phyloP scores from a whole-genome alignment of 2,329 filamentous ascomycete genomes.

The Pseudomassariella vexata region DNA sequence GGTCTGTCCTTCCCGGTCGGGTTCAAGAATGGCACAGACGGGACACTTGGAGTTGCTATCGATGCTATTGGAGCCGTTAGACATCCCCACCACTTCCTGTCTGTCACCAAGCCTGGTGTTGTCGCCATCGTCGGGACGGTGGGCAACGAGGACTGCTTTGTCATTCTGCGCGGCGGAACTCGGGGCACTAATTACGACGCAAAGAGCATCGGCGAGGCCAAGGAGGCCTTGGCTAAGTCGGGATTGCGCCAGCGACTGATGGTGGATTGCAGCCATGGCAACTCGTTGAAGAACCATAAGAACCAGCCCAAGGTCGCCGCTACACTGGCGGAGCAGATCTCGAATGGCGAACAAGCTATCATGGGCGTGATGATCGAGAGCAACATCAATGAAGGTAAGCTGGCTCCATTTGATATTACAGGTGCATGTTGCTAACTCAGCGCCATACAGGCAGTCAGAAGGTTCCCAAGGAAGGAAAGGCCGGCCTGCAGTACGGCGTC shows the following conservation, averaged over 20 bases:
- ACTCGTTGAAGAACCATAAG: constrained; percentile 91
- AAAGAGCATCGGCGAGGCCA: constrained; percentile 76
- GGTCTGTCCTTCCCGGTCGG: constrained; percentile 95
- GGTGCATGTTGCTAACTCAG: too few relatives aligned
- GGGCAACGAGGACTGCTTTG: constrained; percentile 96
- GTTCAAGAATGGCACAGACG: constrained; percentile 99
- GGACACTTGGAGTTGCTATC: constrained; percentile 80
- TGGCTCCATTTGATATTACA: too few relatives aligned
- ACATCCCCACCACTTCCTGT: constrained; percentile 94
- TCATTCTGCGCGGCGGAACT: constrained; percentile 87
- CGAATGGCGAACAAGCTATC: constrained; percentile 75
- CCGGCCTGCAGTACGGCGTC: constrained; percentile 84
- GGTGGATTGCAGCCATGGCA: constrained; percentile 98
- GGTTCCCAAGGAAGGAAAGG: constrained; percentile 79
- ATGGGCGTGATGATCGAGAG: constrained; percentile 99
- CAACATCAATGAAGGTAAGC: constrained; percentile 84
- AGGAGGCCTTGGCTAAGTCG: constrained; percentile 70
- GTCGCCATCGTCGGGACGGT: constrained; percentile 91
- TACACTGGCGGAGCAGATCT: constrained; percentile 76
- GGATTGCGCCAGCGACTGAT: constrained; percentile 74
- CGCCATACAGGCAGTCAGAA: constrained; percentile 68
- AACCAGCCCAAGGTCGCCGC: constrained; percentile 94
- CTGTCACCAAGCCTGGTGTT: constrained; percentile 92
- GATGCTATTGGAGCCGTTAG: constrained; percentile 91
- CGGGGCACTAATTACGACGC: constrained; percentile 93